Percentiles rank a stretch among this genome's conserved stretches.
Conservation (phyloP, 176 grass and related monocot genomes). For the Paspalum vaginatum region DNA sequence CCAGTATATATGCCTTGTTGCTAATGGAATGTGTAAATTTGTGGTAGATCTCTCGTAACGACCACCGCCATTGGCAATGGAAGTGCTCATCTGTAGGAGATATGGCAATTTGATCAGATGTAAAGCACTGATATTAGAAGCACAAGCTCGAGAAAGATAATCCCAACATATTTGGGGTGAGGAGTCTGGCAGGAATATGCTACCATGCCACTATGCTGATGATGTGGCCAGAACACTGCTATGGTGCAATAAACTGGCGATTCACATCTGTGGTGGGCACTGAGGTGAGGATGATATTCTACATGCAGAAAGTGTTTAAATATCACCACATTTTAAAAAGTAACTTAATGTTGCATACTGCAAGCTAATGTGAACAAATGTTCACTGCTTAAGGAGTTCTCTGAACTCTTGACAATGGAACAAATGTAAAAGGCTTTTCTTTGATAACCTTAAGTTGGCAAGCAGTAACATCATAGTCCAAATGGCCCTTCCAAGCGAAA, state of each 20-base stretch:
- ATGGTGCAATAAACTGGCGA: background rate
- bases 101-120: slow-evolving; percentile 1
- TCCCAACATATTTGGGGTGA: background rate
- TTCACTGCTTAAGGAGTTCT: background rate
- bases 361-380: background rate
- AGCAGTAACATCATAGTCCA: slow-evolving; percentile 68
- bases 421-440: background rate
- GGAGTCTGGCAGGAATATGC: background rate
- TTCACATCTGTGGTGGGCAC: background rate
- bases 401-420: background rate
- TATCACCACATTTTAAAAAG: background rate
- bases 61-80: background rate
- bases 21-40: background rate
- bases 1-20: background rate
- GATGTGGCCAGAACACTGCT: background rate
- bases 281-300: background rate
- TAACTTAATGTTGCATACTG: background rate
- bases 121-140: background rate
- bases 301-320: slow-evolving; percentile 15
- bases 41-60: background rate
- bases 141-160: background rate
- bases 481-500: slow-evolving; percentile 42
- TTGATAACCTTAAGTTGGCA: slow-evolving; percentile 64
- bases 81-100: background rate
- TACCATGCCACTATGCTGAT: background rate